Evolutionary conservation across 192 early-diverging fungal species (phyloP).

Genomic region (Rhizophagus prolifer): DNA sequence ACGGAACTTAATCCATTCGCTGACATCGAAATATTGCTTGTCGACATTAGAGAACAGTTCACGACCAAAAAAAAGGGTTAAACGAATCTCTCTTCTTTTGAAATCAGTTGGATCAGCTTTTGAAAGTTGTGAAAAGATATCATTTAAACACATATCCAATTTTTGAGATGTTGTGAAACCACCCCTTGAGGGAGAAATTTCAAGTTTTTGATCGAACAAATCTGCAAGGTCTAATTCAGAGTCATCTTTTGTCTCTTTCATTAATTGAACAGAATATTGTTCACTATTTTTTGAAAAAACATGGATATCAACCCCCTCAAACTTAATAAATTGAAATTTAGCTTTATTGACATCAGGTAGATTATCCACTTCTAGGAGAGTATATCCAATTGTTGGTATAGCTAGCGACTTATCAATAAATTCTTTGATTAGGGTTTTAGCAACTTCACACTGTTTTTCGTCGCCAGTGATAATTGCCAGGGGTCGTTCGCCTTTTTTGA

Average conservation of each 20-base stretch:
- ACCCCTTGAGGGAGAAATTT: background rate
- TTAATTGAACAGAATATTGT: background rate
- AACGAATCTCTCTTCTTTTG: background rate
- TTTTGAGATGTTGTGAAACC: background rate
- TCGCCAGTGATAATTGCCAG: background rate
- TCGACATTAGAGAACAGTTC: background rate
- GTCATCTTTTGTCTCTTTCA: background rate
- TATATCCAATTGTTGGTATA: background rate
- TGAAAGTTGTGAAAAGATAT: background rate
- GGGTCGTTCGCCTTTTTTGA: background rate
- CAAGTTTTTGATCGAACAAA: background rate
- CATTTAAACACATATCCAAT: background rate
- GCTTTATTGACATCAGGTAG: background rate
- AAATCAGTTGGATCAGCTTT: background rate
- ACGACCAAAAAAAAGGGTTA: conserved; percentile 15
- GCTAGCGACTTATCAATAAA: background rate
- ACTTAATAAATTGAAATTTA: conserved; percentile 5
- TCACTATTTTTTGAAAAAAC: background rate
- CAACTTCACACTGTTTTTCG: background rate
- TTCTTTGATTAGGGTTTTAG: background rate
- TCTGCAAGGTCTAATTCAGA: background rate
- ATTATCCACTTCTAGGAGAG: background rate
- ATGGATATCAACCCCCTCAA: background rate
- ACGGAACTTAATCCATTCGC: conserved; percentile 3
- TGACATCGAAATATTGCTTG: background rate